Conservation (phyloP, 2,329 filamentous ascomycete genomes). For the Leptodontidium sp. region DNA sequence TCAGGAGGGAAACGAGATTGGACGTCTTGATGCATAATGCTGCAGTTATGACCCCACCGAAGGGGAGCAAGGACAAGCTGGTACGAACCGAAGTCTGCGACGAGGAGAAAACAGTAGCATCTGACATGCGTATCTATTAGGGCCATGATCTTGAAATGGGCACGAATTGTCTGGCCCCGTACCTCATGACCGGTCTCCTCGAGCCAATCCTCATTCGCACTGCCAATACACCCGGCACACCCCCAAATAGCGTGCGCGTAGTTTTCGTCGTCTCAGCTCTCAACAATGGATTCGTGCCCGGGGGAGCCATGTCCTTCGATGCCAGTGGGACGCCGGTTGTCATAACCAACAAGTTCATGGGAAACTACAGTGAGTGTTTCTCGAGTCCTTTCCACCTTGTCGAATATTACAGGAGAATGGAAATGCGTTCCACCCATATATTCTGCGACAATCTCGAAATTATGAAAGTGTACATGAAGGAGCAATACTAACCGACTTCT, state of each 20-base stretch:
- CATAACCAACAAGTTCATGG: constrained; percentile 34
- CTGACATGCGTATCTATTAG: constrained; percentile 23
- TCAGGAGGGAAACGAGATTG: constrained; percentile 45
- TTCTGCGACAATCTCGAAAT: too few species aligned
- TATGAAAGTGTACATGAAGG: too few species aligned
- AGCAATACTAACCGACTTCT: neutral
- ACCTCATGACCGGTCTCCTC: constrained; percentile 38
- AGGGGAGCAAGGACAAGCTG: constrained; percentile 50
- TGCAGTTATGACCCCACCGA: constrained; percentile 53
- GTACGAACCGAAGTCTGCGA: constrained; percentile 23
- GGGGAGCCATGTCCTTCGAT: constrained; percentile 39
- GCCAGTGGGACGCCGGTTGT: constrained; percentile 34
- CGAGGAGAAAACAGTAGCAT: neutral
- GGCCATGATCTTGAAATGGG: constrained; percentile 42
- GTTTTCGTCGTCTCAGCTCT: constrained; percentile 39
- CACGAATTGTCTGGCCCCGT: constrained; percentile 39
- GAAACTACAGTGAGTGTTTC: constrained; percentile 45
- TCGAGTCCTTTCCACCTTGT: neutral
- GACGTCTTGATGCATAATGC: constrained; percentile 57
- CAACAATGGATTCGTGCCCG: constrained; percentile 7
- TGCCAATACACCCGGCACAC: constrained; percentile 27
- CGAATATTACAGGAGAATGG: neutral
- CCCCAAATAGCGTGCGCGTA: constrained; percentile 44
- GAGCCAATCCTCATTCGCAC: constrained; percentile 33
- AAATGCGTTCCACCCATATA: too few species aligned